Conservation (phyloP, 192 early-diverging fungal species). For the Phycomyces nitens region DNA sequence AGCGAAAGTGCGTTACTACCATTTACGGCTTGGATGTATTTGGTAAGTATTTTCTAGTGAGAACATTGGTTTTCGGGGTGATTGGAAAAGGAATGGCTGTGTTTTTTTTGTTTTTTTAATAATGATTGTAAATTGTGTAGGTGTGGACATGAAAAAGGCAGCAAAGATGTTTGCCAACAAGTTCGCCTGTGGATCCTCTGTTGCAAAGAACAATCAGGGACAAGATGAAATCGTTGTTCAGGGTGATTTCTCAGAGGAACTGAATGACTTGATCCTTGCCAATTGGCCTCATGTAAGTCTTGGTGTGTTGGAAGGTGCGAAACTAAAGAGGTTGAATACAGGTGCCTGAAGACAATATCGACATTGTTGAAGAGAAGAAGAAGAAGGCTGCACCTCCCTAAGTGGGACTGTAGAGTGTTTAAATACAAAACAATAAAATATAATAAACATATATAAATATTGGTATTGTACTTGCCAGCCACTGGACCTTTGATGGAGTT, state of each 20-base stretch:
- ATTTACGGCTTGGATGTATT: conserved; percentile 86
- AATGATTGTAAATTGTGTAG: conserved; percentile 45
- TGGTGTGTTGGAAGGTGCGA: conserved; percentile 3
- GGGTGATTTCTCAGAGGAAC: conserved; percentile 90
- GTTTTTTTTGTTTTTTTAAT: conserved; percentile 18
- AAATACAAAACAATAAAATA: no score
- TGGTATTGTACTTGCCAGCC: no score
- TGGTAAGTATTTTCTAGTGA: conserved; percentile 60
- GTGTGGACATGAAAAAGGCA: conserved; percentile 94
- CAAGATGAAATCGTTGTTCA: conserved; percentile 95
- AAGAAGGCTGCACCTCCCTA: conserved; percentile 34
- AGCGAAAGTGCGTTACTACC: conserved; percentile 86
- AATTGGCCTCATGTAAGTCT: conserved; percentile 64
- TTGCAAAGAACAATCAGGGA: conserved; percentile 89
- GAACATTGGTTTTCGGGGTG: no score
- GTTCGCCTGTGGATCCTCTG: conserved; percentile 94
- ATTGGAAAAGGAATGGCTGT: not conserved
- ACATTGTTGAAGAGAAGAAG: conserved; percentile 74
- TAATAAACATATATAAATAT: no score
- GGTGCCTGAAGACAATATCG: conserved; percentile 76
- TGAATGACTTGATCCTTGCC: conserved; percentile 77
- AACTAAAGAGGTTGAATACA: conserved; percentile 2
- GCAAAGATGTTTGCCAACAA: conserved; percentile 94
- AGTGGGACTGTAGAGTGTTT: no score
- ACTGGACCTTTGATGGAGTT: no score